Evolutionary conservation across 768 basidiomycete species (phyloP).

Genomic region (Lactifluus volemus): DNA sequence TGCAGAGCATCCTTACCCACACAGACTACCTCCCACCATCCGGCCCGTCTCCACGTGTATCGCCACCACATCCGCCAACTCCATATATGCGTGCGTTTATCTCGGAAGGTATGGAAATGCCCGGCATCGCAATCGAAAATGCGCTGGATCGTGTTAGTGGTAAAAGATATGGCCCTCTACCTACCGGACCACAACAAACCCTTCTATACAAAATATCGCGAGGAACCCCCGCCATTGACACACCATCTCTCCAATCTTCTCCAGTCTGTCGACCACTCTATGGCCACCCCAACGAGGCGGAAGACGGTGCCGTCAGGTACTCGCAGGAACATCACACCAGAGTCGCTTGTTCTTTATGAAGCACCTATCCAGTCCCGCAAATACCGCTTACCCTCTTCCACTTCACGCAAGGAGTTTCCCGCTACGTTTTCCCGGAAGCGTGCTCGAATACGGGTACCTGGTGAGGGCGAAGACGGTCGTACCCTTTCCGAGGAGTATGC

Average conservation of each 20-base stretch:
- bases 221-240: slow-evolving; percentile 40
- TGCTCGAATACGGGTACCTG: slow-evolving; percentile 38
- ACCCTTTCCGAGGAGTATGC: slow-evolving; percentile 51
- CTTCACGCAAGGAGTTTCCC: slow-evolving; percentile 73
- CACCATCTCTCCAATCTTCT: slow-evolving; percentile 29
- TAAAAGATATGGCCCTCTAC: too few relatives aligned
- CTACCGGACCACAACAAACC: too few relatives aligned
- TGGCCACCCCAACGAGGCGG: slow-evolving; percentile 26
- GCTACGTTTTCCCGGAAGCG: slow-evolving; percentile 62
- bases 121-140: too few relatives aligned
- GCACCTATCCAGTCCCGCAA: slow-evolving; percentile 75
- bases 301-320: slow-evolving; percentile 49
- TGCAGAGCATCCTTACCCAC: slow-evolving; percentile 1
- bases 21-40: slow-evolving; percentile 8
- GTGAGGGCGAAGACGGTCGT: slow-evolving; percentile 39
- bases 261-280: slow-evolving; percentile 18
- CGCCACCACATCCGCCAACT: slow-evolving; percentile 2
- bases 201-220: slow-evolving; percentile 51
- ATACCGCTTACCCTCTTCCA: slow-evolving; percentile 61
- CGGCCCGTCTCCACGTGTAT: slow-evolving; percentile 3
- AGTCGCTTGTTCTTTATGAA: slow-evolving; percentile 54
- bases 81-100: slow-evolving; percentile 16
- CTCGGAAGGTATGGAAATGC: slow-evolving; percentile 15
- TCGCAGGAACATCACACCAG: slow-evolving; percentile 60
- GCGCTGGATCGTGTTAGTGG: too few relatives aligned